These are phyloP conservation scores for Hysterium pulicare DNA, from an alignment of 2,329 filamentous ascomycete species.

Conservation along the genomic window DNA sequence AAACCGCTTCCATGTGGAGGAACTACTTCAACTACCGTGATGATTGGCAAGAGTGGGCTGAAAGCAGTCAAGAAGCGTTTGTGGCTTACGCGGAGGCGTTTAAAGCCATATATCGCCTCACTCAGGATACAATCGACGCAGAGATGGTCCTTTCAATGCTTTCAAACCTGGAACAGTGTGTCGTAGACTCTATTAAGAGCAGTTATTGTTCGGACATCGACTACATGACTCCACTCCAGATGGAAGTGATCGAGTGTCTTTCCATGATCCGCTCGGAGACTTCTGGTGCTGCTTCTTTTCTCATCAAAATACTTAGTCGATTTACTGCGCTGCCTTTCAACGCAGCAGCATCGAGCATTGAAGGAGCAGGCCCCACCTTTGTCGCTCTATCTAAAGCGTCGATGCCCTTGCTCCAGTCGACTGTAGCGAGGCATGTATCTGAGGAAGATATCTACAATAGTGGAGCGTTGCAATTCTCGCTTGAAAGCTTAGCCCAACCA, in stretches of 20 bases:
- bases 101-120: constrained; percentile 73
- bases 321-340: constrained; percentile 69
- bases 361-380: constrained; percentile 65
- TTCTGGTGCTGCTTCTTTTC: constrained; percentile 60
- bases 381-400: constrained; percentile 83
- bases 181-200: constrained; percentile 66
- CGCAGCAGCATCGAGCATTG: constrained; percentile 14
- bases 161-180: constrained; percentile 64
- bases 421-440: constrained; percentile 58
- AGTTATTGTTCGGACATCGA: constrained; percentile 71
- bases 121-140: constrained; percentile 60
- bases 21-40: constrained; percentile 29
- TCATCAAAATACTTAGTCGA: constrained; percentile 67
- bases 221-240: constrained; percentile 69
- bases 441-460: constrained; percentile 68
- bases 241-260: constrained; percentile 64
- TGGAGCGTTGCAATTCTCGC: constrained; percentile 61
- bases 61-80: constrained; percentile 72
- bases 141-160: constrained; percentile 67
- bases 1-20: constrained; percentile 34
- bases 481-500: constrained; percentile 66
- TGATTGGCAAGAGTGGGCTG: constrained; percentile 16
- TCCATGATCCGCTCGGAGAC: constrained; percentile 66
- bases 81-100: constrained; percentile 77
- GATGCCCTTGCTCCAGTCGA: constrained; percentile 65